A percentile compares a stretch with the other conserved stretches of the same genome.
phyloP scores from a whole-genome alignment of 768 basidiomycete species.

The Leccinum aurantiacum region DNA sequence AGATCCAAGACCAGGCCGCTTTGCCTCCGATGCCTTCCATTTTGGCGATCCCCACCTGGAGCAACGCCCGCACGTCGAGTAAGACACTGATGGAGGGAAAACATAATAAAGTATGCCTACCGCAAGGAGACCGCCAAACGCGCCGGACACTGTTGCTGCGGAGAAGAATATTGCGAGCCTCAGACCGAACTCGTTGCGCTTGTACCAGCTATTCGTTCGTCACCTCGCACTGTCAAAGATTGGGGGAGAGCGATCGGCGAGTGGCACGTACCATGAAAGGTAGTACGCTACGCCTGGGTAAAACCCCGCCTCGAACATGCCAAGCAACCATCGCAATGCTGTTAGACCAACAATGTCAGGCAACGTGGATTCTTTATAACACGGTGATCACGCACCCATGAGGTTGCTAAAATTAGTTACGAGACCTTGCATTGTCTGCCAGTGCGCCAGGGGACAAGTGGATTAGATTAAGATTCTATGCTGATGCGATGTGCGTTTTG shows the following conservation, averaged over 20 bases:
- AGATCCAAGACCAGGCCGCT: slow-evolving; percentile 70
- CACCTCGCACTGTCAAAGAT: slow-evolving; percentile 39
- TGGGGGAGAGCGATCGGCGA: background rate
- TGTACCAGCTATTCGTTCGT: slow-evolving; percentile 51
- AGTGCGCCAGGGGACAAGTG: slow-evolving; percentile 7
- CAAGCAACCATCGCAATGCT: slow-evolving; percentile 74
- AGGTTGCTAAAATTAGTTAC: slow-evolving; percentile 69
- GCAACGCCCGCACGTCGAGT: background rate
- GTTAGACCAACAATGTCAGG: background rate
- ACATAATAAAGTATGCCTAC: slow-evolving; percentile 34
- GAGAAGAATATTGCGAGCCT: slow-evolving; percentile 69
- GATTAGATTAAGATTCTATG: background rate
- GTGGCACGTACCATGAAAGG: slow-evolving; percentile 58
- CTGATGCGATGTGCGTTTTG: background rate
- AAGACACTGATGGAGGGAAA: background rate
- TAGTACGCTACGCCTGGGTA: slow-evolving; percentile 60
- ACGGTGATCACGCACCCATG: slow-evolving; percentile 46
- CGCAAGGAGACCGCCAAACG: slow-evolving; percentile 75
- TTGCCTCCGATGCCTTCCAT: slow-evolving; percentile 72
- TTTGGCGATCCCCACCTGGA: slow-evolving; percentile 34
- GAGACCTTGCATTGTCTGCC: slow-evolving; percentile 69
- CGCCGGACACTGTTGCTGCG: slow-evolving; percentile 77
- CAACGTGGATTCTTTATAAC: background rate
- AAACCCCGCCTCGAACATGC: slow-evolving; percentile 62
- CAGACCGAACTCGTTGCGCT: slow-evolving; percentile 72